phyloP scores from a whole-genome alignment of 495 filamentous ascomycete species.

The Lentithecium fluviatile region DNA sequence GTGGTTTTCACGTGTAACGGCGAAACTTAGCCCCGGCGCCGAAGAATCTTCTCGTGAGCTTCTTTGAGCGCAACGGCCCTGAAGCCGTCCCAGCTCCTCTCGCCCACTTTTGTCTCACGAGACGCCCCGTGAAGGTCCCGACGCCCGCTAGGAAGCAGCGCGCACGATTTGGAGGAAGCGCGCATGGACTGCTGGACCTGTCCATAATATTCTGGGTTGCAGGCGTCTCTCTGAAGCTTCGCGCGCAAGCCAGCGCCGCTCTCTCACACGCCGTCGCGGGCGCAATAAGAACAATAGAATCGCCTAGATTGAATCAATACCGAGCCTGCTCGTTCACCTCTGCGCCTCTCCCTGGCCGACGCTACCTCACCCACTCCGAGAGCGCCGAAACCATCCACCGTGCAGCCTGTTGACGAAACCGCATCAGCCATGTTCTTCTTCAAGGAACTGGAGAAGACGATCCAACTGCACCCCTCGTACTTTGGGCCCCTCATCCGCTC shows the following conservation, averaged over 20 bases:
- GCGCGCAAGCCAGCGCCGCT: not conserved
- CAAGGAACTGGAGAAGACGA: conserved; percentile 86
- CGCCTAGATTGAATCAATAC: not conserved
- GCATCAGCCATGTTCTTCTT: conserved; percentile 83
- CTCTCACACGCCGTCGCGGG: not conserved
- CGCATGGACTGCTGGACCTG: conserved; percentile 18
- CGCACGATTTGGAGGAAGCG: conserved; percentile 7
- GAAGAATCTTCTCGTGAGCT: too few species aligned
- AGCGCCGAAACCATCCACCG: not conserved
- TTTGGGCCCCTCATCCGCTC: conserved; percentile 89
- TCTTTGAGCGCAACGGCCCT: not conserved
- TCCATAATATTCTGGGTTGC: conserved; percentile 16
- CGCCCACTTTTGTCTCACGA: not conserved
- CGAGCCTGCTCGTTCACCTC: too few species aligned
- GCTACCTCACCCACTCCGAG: not conserved
- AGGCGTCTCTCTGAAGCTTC: conserved; percentile 3
- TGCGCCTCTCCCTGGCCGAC: not conserved
- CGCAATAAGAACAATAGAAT: not conserved
- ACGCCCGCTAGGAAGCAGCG: not conserved
- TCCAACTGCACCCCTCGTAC: conserved; percentile 93
- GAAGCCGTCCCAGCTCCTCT: not conserved
- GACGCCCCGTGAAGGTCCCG: too few species aligned
- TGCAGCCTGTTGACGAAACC: not conserved
- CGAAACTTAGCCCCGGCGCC: not conserved
- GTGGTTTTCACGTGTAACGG: not conserved